Evolutionary conservation across 2,329 filamentous ascomycete species (phyloP), one percentile per base, ranked within the genome.

Genomic region (Scedosporium dehoogii): DNA sequence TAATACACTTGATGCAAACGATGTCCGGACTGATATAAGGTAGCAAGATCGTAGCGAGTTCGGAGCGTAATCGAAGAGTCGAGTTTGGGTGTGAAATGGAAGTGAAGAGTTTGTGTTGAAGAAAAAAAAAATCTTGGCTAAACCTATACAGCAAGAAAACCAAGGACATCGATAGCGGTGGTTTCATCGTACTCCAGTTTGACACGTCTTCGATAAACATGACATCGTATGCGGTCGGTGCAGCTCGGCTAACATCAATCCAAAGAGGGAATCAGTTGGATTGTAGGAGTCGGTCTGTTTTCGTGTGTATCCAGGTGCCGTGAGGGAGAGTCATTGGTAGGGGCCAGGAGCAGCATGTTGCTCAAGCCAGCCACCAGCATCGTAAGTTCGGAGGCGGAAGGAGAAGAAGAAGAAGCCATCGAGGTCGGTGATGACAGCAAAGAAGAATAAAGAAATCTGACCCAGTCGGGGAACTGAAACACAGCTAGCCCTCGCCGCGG

Each of bases 371-470:
- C 59, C 14, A 61, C 27, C 48, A 61, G 21, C 23, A 23, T 38
- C 46, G 25, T 55, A 38, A 61, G 59, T 56, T 61, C 59, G 4
- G 59, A 61, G 29, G 29, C 25, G 10, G 27, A 61, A 25, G 59
- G 14, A 9, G 59, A 59, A 38, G 59, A 25, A 10, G 44, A 25
- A 21, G 59, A 14, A 33, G 41, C 14, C n/a, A 60, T 18, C 23
- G 44, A 27, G 51, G 7, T 21, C 23, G 59, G 46, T 27, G n/a
- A 14, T 18, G 46, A n/a, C 6, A 61, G n/a, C 29, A 56, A 51
- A 25, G 59, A 61, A 23, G 59, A 61, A 18, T 61, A 61, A 29
- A 61, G 59, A 14, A 55, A 61, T 61, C 59, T 55, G 33, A 56
- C 38, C 59, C 59, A 56, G 14, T 61, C 59, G 48, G 55, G 48